Conservation (phyloP, 2,329 filamentous ascomycete genomes). For the Neofusicoccum ribis region DNA sequence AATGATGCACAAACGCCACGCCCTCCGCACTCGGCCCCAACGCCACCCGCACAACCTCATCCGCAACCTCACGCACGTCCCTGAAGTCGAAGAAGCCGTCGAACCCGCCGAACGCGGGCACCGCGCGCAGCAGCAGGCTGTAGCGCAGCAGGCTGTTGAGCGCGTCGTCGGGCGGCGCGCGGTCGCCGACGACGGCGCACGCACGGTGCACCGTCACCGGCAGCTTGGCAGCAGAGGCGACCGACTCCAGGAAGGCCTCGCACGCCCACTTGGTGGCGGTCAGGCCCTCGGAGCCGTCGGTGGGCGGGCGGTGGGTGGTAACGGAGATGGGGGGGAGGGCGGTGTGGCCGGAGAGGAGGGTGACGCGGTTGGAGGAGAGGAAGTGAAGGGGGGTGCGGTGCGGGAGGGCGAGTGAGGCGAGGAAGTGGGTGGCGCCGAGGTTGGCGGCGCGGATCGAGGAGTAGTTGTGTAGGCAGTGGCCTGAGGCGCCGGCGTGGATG, state of each 20-base stretch:
- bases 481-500: constrained; percentile 27
- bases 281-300: no score
- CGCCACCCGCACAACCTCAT: background rate
- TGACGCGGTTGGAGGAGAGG: constrained; percentile 21
- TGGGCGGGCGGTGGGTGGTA: background rate
- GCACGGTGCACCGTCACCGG: no score
- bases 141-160: constrained; percentile 17
- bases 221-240: no score
- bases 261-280: no score
- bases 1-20: background rate
- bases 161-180: no score
- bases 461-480: constrained; percentile 31
- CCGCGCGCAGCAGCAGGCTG: constrained; percentile 21
- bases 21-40: background rate
- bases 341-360: background rate
- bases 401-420: constrained; percentile 16
- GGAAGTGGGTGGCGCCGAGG: constrained; percentile 21
- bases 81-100: background rate
- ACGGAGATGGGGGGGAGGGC: no score
- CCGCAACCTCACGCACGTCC: background rate
- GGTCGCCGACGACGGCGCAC: no score
- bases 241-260: no score
- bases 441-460: constrained; percentile 28
- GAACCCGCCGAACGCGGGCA: constrained; percentile 3
- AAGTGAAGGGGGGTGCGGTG: constrained; percentile 25